Base-by-base conservation (phyloP, 2,329 filamentous ascomycete species). In the Claviceps spartinae region DNA sequence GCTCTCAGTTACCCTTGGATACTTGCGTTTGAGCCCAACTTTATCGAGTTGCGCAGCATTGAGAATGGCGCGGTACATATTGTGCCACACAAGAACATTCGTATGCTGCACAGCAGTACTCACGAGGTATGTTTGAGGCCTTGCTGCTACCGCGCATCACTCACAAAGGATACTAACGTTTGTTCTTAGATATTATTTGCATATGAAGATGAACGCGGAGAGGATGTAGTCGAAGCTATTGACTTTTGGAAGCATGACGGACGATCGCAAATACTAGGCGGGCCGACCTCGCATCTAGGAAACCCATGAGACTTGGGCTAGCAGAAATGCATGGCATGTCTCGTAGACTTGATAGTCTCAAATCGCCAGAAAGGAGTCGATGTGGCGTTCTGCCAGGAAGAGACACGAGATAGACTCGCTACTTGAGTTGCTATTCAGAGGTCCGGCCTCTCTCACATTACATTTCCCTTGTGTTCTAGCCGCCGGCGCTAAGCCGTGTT, bases 1-100 rank as follows among this genome's bases (percentile, higher is more conserved):
- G 93, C 93, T 1, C 82, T 97, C 51, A 95, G 89, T 59, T 94
- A 94, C 63, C 93, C 93, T 47, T 98, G 94, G 77, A 96, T 98
- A 57, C 73, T 98, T 61, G 93, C 91, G 0, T 98, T 98, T 66
- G 93, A 98, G 70, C 83, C 89, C 40, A 95, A 93, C 63, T 98
- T 98, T 64, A 94, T 98, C 60, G 93, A 98, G 71, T 86, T 98
- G 61, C 79, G 93, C 58, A 88, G 95, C 65, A 91, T 96, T 66
- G 93, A 98, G 68, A 95, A 85, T 49, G 88, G 89, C 57, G 87
- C 88, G 54, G 89, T 97, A 57, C 90, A 96, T 66, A 95, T 98
- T 61, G 86, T 97, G 65, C 94, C 90, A 53, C 89, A 90, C 63
- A 94, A 88, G 77, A 96, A 95, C 64, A 94, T 96, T 62, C 82